Base-by-base conservation (phyloP, 441 rosid genomes). In the Gossypium schwendimanii region DNA sequence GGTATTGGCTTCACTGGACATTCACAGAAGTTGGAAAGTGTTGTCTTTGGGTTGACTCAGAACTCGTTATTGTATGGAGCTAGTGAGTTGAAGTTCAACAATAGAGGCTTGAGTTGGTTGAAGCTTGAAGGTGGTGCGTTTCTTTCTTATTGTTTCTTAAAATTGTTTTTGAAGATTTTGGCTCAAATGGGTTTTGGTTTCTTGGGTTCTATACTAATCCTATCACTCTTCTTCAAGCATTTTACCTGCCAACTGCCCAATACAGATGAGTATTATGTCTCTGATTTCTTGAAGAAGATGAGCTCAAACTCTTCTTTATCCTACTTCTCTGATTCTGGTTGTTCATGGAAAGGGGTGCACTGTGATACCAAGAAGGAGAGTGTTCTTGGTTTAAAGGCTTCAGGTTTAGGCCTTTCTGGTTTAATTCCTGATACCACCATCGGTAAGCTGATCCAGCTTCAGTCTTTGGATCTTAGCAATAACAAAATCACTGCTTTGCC, bases 401-500 rank as follows among this genome's bases (percentile, higher is more conserved):
- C 97, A 70, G 86, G 86, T 60, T 69, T 83, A 74, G 85, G 86
- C 70, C 89, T 94, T 14, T 84, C 92, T 77, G 98, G 97, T 79
- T 60, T 86, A 5, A 83, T 90, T 72, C 97, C 97, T 76, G 98
- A 94, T 10, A 71, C 75, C 69, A 94, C 98, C 77, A 84, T 94
- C 74, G 97, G 97, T 23, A 94, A 91, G 80, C 90, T 91, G 75
- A 86, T 77, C 81, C 84, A 87, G 78, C 93, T 89, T 69, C 87
- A 82, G 44, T 39, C 44, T 39, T 39, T 39, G 44, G 44, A 39
- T 39, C 44, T 39, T 8, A 39, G 97, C 82, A 71, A 83, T 78
- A 93, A 91, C 86, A 85, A 81, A 75, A 87, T 93, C 86, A 84
- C 91, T 47, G 86, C 82, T 73, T 81, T 93, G 73, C 91, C 97